These are phyloP conservation scores for Fusarium oligoseptatum DNA, from an alignment of 2,329 filamentous ascomycete species.

Conservation along the genomic window DNA sequence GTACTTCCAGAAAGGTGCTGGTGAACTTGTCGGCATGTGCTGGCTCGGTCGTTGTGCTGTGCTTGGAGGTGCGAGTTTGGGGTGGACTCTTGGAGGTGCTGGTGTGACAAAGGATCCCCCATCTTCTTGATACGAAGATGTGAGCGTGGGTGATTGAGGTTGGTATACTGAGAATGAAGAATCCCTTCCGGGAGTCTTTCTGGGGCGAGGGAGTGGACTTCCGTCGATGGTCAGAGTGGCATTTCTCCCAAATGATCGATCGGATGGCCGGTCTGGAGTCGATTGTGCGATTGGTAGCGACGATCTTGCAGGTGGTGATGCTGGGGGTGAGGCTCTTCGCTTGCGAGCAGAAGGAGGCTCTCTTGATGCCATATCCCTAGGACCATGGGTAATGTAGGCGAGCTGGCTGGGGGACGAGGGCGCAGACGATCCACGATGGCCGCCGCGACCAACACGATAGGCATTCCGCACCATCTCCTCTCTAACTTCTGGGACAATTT, in stretches of 20 bases:
- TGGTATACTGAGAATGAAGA: conserved; percentile 64
- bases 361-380: conserved; percentile 66
- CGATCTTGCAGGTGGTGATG: conserved; percentile 68
- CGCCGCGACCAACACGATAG: conserved; percentile 71
- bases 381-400: conserved; percentile 71
- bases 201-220: conserved; percentile 71
- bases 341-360: conserved; percentile 68
- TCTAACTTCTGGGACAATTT: conserved; percentile 84
- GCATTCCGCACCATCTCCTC: conserved; percentile 89
- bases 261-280: conserved; percentile 68
- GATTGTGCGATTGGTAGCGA: conserved; percentile 65
- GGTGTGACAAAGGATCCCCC: conserved; percentile 76
- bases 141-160: conserved; percentile 71
- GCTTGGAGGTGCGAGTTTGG: conserved; percentile 81
- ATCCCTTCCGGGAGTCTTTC: conserved; percentile 60
- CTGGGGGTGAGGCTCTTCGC: conserved; percentile 66
- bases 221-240: conserved; percentile 65
- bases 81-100: conserved; percentile 79
- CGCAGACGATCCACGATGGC: conserved; percentile 76
- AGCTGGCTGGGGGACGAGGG: conserved; percentile 76
- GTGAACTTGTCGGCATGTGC: conserved; percentile 87
- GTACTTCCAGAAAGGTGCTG: conserved; percentile 91
- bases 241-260: conserved; percentile 55
- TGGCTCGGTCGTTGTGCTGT: conserved; percentile 86
- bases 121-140: conserved; percentile 74